Percentiles rank a stretch among this genome's conserved stretches.
Evolutionary conservation across 2,329 filamentous ascomycete species (phyloP).

Genomic region (Aspergillus transmontanensis): DNA sequence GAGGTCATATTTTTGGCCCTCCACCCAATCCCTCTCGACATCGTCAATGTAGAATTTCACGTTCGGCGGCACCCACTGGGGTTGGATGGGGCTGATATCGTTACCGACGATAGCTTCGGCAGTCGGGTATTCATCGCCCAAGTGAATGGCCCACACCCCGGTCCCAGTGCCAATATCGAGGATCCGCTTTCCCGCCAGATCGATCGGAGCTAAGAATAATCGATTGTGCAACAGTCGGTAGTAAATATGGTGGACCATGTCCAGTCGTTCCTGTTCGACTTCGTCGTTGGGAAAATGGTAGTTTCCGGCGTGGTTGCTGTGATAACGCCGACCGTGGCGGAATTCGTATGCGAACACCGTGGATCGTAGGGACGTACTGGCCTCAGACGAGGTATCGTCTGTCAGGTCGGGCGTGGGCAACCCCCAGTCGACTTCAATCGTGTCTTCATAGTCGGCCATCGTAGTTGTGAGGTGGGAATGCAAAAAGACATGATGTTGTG

Average conservation of each 20-base stretch:
- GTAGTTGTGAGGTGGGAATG: neutral
- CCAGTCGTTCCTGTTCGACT: conserved; percentile 38
- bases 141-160: conserved; percentile 38
- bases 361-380: conserved; percentile 14
- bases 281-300: conserved; percentile 41
- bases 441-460: neutral
- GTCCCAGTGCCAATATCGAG: conserved; percentile 47
- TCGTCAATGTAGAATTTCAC: conserved; percentile 39
- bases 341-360: conserved; percentile 18
- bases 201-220: conserved; percentile 41
- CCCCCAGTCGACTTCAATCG: conserved; percentile 10
- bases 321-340: conserved; percentile 30
- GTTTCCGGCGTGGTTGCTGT: conserved; percentile 30
- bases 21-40: conserved; percentile 34
- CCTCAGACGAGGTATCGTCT: neutral
- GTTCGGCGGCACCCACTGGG: conserved; percentile 41
- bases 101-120: conserved; percentile 47
- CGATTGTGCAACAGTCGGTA: conserved; percentile 39
- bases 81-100: conserved; percentile 49
- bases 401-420: neutral
- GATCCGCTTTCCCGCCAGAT: conserved; percentile 28
- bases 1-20: conserved; percentile 32
- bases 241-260: conserved; percentile 40
- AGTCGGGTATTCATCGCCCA: conserved; percentile 37
- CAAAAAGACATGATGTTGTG: neutral